Percentiles rank a stretch among this genome's conserved stretches.
These are phyloP conservation scores for Tolypocladium album DNA, from an alignment of 2,329 filamentous ascomycete species.

Conservation along the genomic window DNA sequence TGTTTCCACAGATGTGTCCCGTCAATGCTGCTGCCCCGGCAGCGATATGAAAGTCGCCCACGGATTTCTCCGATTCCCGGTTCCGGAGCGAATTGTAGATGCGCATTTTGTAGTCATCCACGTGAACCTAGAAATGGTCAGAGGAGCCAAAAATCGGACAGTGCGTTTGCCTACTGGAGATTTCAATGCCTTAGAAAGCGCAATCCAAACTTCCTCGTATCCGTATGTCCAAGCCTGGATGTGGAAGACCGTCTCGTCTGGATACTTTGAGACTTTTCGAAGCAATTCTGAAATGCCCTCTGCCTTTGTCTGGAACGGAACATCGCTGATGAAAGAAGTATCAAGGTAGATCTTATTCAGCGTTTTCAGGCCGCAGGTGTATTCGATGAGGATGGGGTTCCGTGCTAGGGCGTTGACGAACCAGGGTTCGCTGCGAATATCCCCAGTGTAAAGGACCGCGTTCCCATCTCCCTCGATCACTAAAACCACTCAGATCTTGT, in stretches of 20 bases:
- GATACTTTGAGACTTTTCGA: constrained; percentile 55
- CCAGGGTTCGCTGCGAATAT: constrained; percentile 78
- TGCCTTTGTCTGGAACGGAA: constrained; percentile 50
- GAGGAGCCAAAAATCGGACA: not conserved
- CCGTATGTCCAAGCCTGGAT: constrained; percentile 81
- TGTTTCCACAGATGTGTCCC: constrained; percentile 68
- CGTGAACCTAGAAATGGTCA: constrained; percentile 50
- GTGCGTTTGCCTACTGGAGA: constrained; percentile 37
- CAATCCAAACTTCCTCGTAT: constrained; percentile 87
- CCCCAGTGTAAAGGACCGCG: constrained; percentile 78
- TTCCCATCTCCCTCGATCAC: constrained; percentile 65
- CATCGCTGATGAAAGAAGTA: constrained; percentile 55
- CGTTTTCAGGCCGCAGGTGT: constrained; percentile 51
- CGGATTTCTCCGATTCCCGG: constrained; percentile 28
- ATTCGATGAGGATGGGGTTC: constrained; percentile 66
- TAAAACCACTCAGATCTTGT: constrained; percentile 10
- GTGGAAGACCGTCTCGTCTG: constrained; percentile 67
- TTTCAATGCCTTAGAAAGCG: constrained; percentile 58
- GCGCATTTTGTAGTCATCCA: constrained; percentile 68
- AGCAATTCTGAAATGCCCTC: constrained; percentile 69
- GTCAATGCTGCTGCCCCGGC: constrained; percentile 57
- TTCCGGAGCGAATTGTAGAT: constrained; percentile 57
- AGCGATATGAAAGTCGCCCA: constrained; percentile 29
- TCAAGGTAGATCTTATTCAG: constrained; percentile 84
- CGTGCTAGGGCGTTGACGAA: constrained; percentile 66